Conservation (phyloP, 345 rosid species). For the Brassica cretica region DNA sequence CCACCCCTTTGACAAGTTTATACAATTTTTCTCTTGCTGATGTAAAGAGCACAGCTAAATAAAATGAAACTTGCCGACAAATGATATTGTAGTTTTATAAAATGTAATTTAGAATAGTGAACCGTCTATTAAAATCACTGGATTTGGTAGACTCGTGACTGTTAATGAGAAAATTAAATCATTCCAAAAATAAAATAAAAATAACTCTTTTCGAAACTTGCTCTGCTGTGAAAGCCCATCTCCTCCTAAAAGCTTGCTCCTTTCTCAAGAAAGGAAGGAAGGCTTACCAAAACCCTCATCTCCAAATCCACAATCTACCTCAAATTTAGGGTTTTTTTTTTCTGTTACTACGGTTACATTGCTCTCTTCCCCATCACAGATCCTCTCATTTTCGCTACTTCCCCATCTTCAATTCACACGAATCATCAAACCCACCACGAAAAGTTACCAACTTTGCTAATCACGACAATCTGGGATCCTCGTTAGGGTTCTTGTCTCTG, state of each 20-base stretch:
- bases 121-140: not conserved
- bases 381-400: constrained; percentile 7
- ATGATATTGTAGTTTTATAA: constrained; percentile 1
- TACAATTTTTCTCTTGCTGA: too few relatives aligned
- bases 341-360: constrained; percentile 30
- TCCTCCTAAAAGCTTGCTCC: constrained; percentile 5
- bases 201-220: not conserved
- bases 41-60: too few relatives aligned
- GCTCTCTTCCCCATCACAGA: constrained; percentile 9
- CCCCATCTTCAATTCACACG: not conserved
- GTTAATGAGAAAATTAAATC: not conserved
- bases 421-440: not conserved
- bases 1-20: too few relatives aligned
- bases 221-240: constrained; percentile 20
- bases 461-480: not conserved
- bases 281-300: constrained; percentile 35
- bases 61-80: constrained; percentile 9
- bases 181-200: not conserved
- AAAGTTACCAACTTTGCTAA: constrained; percentile 1
- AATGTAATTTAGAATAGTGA: not conserved
- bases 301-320: not conserved
- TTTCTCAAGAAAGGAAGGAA: constrained; percentile 6
- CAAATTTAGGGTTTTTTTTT: constrained; percentile 7
- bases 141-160: not conserved
- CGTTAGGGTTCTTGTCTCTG: constrained; percentile 20